Percentiles rank a stretch among this genome's conserved stretches.
phyloP scores from a whole-genome alignment of 306 rosid genomes.

The Lathyrus tuberosus region DNA sequence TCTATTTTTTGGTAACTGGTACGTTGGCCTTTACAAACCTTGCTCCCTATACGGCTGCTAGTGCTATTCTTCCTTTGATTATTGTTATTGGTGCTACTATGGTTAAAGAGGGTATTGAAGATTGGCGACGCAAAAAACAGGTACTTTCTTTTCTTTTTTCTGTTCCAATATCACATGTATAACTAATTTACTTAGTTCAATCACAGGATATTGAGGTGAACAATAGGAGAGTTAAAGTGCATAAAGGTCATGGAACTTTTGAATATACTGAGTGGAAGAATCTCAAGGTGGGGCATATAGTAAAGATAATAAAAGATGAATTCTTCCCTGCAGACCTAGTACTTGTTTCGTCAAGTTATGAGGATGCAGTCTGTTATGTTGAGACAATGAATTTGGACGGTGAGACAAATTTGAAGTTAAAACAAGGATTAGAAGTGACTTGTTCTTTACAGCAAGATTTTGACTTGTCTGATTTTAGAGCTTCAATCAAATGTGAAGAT shows the following conservation, averaged over 20 bases:
- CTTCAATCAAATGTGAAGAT: slow-evolving; percentile 82
- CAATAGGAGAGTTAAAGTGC: slow-evolving; percentile 71
- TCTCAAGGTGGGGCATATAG: slow-evolving; percentile 85
- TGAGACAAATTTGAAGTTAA: slow-evolving; percentile 87
- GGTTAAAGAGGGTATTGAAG: slow-evolving; percentile 87
- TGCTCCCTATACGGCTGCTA: slow-evolving; percentile 83
- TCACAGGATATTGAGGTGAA: slow-evolving; percentile 61
- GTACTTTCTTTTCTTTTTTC: slow-evolving; percentile 39
- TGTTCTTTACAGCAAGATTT: slow-evolving; percentile 57
- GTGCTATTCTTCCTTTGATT: slow-evolving; percentile 78
- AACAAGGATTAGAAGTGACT: slow-evolving; percentile 85
- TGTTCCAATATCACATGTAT: too few relatives aligned
- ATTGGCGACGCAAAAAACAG: slow-evolving; percentile 80
- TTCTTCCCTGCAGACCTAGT: slow-evolving; percentile 92
- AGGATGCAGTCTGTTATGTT: slow-evolving; percentile 88
- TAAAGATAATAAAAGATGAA: slow-evolving; percentile 77
- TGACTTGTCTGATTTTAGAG: slow-evolving; percentile 54
- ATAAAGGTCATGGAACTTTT: slow-evolving; percentile 60
- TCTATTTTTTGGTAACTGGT: slow-evolving; percentile 79
- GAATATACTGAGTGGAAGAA: slow-evolving; percentile 70
- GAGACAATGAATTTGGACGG: slow-evolving; percentile 98
- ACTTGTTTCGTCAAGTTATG: slow-evolving; percentile 84
- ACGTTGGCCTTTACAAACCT: slow-evolving; percentile 73
- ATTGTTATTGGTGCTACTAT: slow-evolving; percentile 67
- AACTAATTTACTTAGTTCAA: too few relatives aligned